These are phyloP conservation scores for Phytophthora meadii DNA, from an alignment of 352 stramenopile species.

Conservation along the genomic window DNA sequence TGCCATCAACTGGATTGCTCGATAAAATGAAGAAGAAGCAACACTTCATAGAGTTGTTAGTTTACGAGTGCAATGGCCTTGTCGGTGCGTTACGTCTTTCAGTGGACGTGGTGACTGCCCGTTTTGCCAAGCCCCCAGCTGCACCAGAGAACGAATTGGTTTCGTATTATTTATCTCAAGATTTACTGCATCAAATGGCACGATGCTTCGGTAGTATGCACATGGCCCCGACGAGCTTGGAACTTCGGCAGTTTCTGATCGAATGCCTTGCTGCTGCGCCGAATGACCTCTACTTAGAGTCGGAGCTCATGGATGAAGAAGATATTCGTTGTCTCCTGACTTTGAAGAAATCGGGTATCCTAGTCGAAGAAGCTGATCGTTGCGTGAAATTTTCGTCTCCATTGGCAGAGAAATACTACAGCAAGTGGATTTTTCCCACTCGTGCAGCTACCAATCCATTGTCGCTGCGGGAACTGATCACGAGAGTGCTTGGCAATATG, in stretches of 20 bases:
- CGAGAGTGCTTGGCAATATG: constrained; percentile 20
- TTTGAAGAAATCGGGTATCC: constrained; percentile 9
- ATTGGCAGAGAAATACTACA: background rate
- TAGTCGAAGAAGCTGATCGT: constrained; percentile 4
- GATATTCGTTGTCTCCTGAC: background rate
- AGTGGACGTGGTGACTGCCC: background rate
- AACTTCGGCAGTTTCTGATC: constrained; percentile 1
- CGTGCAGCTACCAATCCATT: constrained; percentile 13
- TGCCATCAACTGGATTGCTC: background rate
- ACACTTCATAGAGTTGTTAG: background rate
- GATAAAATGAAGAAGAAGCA: background rate
- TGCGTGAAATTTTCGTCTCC: constrained; percentile 18
- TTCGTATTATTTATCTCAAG: constrained; percentile 1
- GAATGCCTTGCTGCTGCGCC: background rate
- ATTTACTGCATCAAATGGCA: background rate
- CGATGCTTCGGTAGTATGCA: constrained; percentile 2
- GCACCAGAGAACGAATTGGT: background rate
- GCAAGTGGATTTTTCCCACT: constrained; percentile 22
- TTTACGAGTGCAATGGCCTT: constrained; percentile 2
- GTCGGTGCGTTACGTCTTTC: constrained; percentile 1
- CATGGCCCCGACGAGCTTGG: too few species aligned
- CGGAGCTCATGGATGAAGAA: background rate
- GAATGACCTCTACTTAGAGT: background rate
- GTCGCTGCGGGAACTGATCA: constrained; percentile 25
- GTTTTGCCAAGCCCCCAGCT: background rate